Evolutionary conservation across 768 basidiomycete species (phyloP).

Genomic region (Candolleomyces aberdarensis): DNA sequence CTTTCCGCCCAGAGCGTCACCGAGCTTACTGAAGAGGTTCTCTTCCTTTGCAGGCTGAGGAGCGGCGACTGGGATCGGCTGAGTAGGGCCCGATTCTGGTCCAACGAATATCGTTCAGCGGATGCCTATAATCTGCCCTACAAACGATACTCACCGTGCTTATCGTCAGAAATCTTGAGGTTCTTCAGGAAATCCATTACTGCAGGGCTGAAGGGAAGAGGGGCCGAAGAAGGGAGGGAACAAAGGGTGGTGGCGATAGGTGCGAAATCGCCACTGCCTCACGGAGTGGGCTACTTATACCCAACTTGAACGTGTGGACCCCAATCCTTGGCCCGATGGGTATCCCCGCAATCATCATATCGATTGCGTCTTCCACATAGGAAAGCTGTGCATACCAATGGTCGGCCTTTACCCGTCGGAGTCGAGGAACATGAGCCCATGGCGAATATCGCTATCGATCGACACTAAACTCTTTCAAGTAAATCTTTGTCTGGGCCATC

Average conservation of each 20-base stretch:
- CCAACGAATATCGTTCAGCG: not conserved
- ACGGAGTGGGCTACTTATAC: not conserved
- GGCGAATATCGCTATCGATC: not conserved
- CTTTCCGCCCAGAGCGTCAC: not conserved
- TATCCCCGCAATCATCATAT: slow-evolving; percentile 4
- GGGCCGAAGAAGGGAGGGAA: not conserved
- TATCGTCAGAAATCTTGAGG: slow-evolving; percentile 8
- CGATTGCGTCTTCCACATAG: not conserved
- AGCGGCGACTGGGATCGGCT: not conserved
- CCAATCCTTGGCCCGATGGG: not conserved
- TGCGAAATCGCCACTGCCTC: not conserved
- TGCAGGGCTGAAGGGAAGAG: not conserved
- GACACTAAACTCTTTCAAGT: too few relatives aligned
- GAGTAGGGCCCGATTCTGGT: not conserved
- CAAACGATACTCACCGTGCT: not conserved
- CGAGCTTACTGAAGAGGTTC: slow-evolving; percentile 4
- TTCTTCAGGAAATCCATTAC: slow-evolving; percentile 14
- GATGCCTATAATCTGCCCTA: not conserved
- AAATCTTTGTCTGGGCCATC: too few relatives aligned
- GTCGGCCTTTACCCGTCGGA: not conserved
- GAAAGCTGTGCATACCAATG: not conserved
- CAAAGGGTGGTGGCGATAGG: not conserved
- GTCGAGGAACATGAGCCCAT: not conserved
- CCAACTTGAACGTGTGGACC: not conserved
- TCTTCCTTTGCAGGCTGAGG: slow-evolving; percentile 4